A percentile compares a stretch with the other conserved stretches of the same genome.
Evolutionary conservation across 352 stramenopile genomes (phyloP).

Genomic region (Globisporangium rhizosaccharum): DNA sequence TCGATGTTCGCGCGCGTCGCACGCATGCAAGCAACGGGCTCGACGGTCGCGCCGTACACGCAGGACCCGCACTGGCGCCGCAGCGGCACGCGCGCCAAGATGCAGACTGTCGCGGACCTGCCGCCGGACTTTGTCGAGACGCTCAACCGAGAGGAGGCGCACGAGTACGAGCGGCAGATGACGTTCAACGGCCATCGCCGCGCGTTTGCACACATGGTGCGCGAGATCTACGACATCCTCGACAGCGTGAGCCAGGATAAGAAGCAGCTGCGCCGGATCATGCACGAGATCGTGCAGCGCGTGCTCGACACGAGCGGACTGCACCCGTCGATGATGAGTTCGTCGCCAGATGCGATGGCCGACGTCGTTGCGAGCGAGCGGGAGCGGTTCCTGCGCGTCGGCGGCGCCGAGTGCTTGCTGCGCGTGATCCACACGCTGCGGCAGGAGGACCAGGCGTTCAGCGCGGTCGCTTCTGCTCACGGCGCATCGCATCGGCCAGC

Average conservation of each 20-base stretch:
- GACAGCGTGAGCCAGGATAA: slow-evolving; percentile 39
- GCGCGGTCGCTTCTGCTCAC: slow-evolving; percentile 10
- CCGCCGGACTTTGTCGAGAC: slow-evolving; percentile 35
- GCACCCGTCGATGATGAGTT: slow-evolving; percentile 20
- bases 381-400: slow-evolving; percentile 64
- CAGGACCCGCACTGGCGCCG: slow-evolving; percentile 31
- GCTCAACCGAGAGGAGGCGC: slow-evolving; percentile 38
- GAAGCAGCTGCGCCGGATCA: slow-evolving; percentile 46
- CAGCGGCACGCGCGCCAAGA: slow-evolving; percentile 21
- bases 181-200: slow-evolving; percentile 45
- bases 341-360: slow-evolving; percentile 19
- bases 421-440: slow-evolving; percentile 66
- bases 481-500: slow-evolving; percentile 10
- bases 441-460: slow-evolving; percentile 34
- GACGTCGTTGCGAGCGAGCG: slow-evolving; percentile 43
- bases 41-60: slow-evolving; percentile 9
- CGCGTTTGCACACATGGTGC: slow-evolving; percentile 48
- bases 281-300: slow-evolving; percentile 70
- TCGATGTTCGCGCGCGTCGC: slow-evolving; percentile 46
- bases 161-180: slow-evolving; percentile 35
- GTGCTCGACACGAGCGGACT: slow-evolving; percentile 62
- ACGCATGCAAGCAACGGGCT: slow-evolving; percentile 62
- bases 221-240: slow-evolving; percentile 63
- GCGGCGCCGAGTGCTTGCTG: slow-evolving; percentile 69
- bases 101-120: slow-evolving; percentile 57